Conservation (phyloP, 208 protist genomes). For the Trypanosoma conorhini region DNA sequence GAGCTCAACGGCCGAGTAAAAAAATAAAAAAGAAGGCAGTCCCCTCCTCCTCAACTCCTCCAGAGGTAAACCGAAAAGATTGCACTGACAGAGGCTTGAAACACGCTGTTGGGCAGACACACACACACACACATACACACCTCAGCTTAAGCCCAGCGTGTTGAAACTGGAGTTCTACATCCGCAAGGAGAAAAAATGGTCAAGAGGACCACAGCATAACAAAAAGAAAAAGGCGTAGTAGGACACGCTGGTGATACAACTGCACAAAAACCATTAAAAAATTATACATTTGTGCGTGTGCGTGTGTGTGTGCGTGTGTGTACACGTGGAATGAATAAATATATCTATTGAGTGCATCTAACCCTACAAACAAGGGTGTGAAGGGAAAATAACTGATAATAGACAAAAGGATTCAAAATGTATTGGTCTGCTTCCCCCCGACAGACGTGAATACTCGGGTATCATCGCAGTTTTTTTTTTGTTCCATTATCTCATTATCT, state of each 20-base stretch:
- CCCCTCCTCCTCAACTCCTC: background rate
- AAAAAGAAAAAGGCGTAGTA: background rate
- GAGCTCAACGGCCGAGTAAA: background rate
- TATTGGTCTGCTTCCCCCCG: background rate
- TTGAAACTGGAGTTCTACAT: background rate
- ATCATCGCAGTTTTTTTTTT: background rate
- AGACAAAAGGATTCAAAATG: background rate
- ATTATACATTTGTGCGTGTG: too few relatives aligned
- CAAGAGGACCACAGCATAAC: background rate
- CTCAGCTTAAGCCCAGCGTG: background rate
- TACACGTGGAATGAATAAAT: background rate
- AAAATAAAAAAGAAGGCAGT: background rate
- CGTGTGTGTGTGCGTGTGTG: too few relatives aligned
- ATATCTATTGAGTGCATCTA: conserved; percentile 4
- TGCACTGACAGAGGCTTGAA: background rate
- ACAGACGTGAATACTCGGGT: background rate
- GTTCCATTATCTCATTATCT: background rate
- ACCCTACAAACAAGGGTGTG: background rate
- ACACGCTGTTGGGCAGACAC: background rate
- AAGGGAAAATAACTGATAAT: background rate
- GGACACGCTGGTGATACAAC: background rate
- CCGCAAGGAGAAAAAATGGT: background rate
- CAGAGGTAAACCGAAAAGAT: background rate
- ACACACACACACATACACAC: background rate
- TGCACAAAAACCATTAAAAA: background rate